Conservation (phyloP, 306 rosid genomes). For the Vicia sativa region DNA sequence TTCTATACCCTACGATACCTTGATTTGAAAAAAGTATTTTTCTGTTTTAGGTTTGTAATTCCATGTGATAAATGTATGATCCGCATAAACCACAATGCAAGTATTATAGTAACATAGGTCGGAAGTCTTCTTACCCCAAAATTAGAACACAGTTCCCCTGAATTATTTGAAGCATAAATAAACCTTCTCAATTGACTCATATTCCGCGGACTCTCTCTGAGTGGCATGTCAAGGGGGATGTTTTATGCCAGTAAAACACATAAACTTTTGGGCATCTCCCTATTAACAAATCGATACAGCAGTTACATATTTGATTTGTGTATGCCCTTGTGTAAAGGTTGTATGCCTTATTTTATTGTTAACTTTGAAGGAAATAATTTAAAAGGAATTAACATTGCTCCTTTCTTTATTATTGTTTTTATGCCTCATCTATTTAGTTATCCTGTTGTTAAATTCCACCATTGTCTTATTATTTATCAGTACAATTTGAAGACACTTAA, state of each 20-base stretch:
- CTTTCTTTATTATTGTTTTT: slow-evolving; percentile 9
- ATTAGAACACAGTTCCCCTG: not conserved
- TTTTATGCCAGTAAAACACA: not conserved
- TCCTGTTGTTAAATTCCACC: slow-evolving; percentile 24
- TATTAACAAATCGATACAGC: not conserved
- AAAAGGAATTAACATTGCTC: not conserved
- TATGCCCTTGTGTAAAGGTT: not conserved
- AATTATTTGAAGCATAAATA: not conserved
- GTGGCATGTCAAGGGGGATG: not conserved
- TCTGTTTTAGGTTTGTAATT: too few relatives aligned
- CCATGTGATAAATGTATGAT: slow-evolving; percentile 1
- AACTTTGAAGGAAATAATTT: slow-evolving; percentile 1
- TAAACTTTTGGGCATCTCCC: not conserved
- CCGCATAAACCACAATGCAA: not conserved
- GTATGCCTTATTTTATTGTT: slow-evolving; percentile 1
- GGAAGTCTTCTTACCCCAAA: not conserved
- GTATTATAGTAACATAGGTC: not conserved
- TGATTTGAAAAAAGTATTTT: not conserved
- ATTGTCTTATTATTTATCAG: slow-evolving; percentile 1
- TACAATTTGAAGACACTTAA: slow-evolving; percentile 27
- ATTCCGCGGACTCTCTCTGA: not conserved
- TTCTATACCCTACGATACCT: slow-evolving; percentile 11
- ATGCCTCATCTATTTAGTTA: slow-evolving; percentile 19
- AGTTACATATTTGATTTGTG: not conserved
- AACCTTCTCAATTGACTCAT: not conserved